Base-by-base conservation (phyloP, 352 stramenopile species). In the Pythium apleroticum region DNA sequence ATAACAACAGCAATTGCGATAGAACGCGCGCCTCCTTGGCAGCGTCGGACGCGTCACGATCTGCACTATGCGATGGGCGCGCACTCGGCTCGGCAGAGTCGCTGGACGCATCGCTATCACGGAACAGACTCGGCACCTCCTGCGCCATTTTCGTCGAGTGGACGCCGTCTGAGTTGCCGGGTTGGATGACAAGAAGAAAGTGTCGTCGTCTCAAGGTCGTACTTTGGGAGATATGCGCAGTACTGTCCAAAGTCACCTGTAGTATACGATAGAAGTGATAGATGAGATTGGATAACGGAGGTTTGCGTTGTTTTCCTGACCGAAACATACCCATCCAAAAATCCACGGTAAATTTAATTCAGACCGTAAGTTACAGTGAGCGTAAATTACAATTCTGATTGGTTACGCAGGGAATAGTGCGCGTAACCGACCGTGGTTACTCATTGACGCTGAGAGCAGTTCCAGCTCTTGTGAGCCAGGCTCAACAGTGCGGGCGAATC, bases 1-100 rank as follows among this genome's bases (percentile, higher is more conserved):
- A 86, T 3, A 79, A 62, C 52, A 72, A 28, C 33, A 78, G 64
- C 46, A 90, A 43, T n/a, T 78, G 78, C 19, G 75, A 74, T 22
- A 88, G 67, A 20, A 89, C 64, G 35, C 52, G 71, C 53, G 73
- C 75, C 45, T 80, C 71, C 33, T 66, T 69, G 37, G 66, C 61
- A 19, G 66, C 60, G 24, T 73, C 65, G 5, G 65, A 67, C 20
- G 56, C 64, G 19, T 45, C 35, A 2, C 46, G 33, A 41, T 62
- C 61, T 53, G 28, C 45, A 33, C 61, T 57, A 50, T 49, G 52
- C 46, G 63, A 49, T 14, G 55, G 8, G 45, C 22, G 55, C 30
- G 49, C 14, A 2, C 31, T 22, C 1, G 63, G 9, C 24, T 50
- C 55, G 20, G 54, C 48, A 20, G 63, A 20, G 35, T 15, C 55